These are phyloP conservation scores for Epichloe baconii DNA, from an alignment of 2,329 filamentous ascomycete species.

Conservation along the genomic window DNA sequence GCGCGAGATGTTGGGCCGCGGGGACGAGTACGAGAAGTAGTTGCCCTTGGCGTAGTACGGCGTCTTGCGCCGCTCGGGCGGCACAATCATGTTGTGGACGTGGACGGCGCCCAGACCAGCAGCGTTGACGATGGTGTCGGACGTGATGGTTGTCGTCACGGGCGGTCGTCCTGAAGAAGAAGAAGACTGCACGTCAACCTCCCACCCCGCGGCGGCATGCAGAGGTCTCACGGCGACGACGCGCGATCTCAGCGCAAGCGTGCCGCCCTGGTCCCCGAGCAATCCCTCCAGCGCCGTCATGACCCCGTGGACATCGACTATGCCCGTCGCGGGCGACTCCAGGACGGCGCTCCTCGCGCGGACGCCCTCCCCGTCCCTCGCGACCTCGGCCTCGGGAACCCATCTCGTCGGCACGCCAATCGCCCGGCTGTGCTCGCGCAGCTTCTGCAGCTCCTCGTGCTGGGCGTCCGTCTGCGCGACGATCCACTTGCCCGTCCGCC, in stretches of 20 bases:
- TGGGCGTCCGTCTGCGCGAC: slow-evolving; percentile 71
- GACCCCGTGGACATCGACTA: slow-evolving; percentile 73
- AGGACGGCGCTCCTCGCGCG: slow-evolving; percentile 58
- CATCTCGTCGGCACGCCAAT: slow-evolving; percentile 59
- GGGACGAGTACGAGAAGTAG: slow-evolving; percentile 71
- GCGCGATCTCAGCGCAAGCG: slow-evolving; percentile 53
- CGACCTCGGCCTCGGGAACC: slow-evolving; percentile 49
- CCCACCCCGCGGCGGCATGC: slow-evolving; percentile 46
- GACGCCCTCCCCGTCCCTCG: slow-evolving; percentile 59
- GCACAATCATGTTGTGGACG: slow-evolving; percentile 73
- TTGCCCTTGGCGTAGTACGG: slow-evolving; percentile 87
- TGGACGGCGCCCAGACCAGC: slow-evolving; percentile 68
- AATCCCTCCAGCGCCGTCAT: slow-evolving; percentile 71
- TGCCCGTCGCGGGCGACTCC: slow-evolving; percentile 78
- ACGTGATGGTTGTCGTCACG: slow-evolving; percentile 43
- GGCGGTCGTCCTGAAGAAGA: slow-evolving; percentile 17
- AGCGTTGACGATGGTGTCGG: slow-evolving; percentile 70
- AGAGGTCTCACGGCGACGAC: slow-evolving; percentile 49
- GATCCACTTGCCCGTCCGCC: slow-evolving; percentile 82
- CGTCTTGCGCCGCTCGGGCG: slow-evolving; percentile 36
- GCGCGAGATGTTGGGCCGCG: slow-evolving; percentile 49
- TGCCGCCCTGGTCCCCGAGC: slow-evolving; percentile 66
- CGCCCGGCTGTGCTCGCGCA: slow-evolving; percentile 32
- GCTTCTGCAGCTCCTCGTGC: slow-evolving; percentile 42
- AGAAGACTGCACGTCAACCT: slow-evolving; percentile 34